A percentile compares a stretch with the other conserved stretches of the same genome.
phyloP scores from a whole-genome alignment of 1,139 yeast species.

The Sporopachydermia cereana region DNA sequence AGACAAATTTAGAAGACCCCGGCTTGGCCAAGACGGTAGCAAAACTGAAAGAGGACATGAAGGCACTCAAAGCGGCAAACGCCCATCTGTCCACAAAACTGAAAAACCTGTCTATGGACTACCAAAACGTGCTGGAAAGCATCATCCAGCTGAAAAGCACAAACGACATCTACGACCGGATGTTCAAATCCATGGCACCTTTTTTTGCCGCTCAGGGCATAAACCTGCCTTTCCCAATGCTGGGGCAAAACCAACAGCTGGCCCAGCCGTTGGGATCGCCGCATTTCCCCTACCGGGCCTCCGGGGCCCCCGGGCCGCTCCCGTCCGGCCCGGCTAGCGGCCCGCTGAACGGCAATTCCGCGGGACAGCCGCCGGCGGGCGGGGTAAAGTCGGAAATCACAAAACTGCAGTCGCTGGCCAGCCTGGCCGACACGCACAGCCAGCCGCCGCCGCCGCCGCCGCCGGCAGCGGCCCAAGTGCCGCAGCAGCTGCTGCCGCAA shows the following conservation, averaged over 20 bases:
- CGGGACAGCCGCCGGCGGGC: background rate
- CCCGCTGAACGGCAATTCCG: slow-evolving; percentile 3
- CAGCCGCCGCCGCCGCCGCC: background rate
- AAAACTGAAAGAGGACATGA: slow-evolving; percentile 33
- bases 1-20: slow-evolving; percentile 17
- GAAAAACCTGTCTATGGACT: slow-evolving; percentile 39
- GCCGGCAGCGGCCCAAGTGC: slow-evolving; percentile 7
- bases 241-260: slow-evolving; percentile 8
- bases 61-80: slow-evolving; percentile 32
- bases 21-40: slow-evolving; percentile 18
- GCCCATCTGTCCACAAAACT: slow-evolving; percentile 32
- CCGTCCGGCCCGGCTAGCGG: slow-evolving; percentile 4
- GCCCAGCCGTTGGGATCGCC: slow-evolving; percentile 9
- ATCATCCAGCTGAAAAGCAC: slow-evolving; percentile 42
- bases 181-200: background rate
- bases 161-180: slow-evolving; percentile 32
- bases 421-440: background rate
- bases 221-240: slow-evolving; percentile 30
- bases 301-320: background rate
- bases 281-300: background rate
- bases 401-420: slow-evolving; percentile 1
- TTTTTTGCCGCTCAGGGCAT: slow-evolving; percentile 5
- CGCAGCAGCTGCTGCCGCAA: slow-evolving; percentile 9
- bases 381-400: background rate
- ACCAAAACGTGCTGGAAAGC: slow-evolving; percentile 52